Evolutionary conservation across 225 moss, liverwort and hornwort genomes (phyloP).

Genomic region (Takakia lepidozioides): DNA sequence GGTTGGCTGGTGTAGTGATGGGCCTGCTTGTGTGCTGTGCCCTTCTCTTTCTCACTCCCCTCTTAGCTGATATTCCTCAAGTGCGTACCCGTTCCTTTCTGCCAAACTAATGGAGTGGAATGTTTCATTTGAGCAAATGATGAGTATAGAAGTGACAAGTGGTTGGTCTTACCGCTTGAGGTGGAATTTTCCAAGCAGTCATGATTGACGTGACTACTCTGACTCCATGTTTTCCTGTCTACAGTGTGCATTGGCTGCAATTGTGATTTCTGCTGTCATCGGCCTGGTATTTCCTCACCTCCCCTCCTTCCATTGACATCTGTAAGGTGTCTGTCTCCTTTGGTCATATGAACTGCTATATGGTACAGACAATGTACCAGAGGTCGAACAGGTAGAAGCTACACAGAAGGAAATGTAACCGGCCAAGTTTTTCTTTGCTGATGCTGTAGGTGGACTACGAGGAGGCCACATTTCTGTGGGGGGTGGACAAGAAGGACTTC

Average conservation of each 20-base stretch:
- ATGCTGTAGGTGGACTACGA: constrained; percentile 71
- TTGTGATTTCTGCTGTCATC: constrained; percentile 87
- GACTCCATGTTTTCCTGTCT: no score
- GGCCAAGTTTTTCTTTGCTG: no score
- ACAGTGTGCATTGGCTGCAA: constrained; percentile 87
- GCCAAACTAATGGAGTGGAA: no score
- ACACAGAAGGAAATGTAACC: no score
- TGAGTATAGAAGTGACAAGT: no score
- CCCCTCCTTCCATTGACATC: no score
- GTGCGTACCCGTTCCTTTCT: constrained; percentile 14
- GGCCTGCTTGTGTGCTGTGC: constrained; percentile 55
- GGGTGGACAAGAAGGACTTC: constrained; percentile 83
- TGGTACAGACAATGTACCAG: not conserved
- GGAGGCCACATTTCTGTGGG: constrained; percentile 86
- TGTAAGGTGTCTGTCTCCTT: no score
- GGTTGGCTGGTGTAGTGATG: constrained; percentile 60
- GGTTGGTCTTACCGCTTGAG: no score
- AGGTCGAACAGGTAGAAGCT: no score
- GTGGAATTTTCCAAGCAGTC: no score
- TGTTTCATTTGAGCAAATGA: no score
- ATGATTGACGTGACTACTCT: no score
- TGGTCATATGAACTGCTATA: not conserved
- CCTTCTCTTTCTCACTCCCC: constrained; percentile 75
- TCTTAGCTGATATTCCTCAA: constrained; percentile 77
- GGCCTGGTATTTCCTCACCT: constrained; percentile 57